phyloP scores from a whole-genome alignment of 169 alveolate genomes.

The Plasmodium coatneyi region DNA sequence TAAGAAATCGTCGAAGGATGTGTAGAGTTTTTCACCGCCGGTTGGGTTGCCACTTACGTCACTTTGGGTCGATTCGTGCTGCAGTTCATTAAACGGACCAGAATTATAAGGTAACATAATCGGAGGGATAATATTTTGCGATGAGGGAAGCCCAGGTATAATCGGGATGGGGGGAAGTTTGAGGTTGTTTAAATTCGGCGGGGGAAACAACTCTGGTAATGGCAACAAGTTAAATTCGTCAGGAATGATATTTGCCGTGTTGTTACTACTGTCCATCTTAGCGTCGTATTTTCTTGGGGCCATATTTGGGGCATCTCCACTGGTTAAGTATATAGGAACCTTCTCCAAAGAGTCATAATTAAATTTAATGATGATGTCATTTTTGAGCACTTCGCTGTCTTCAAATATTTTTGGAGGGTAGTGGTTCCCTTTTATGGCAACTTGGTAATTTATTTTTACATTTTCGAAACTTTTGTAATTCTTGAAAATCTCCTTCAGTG shows the following conservation, averaged over 20 bases:
- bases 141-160: slow-evolving; percentile 7
- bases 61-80: not conserved
- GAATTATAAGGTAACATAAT: slow-evolving; percentile 15
- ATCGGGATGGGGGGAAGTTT: slow-evolving; percentile 46
- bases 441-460: slow-evolving; percentile 23
- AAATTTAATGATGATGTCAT: slow-evolving; percentile 42
- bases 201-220: slow-evolving; percentile 46
- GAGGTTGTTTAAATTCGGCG: slow-evolving; percentile 22
- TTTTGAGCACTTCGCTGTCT: slow-evolving; percentile 37
- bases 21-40: not conserved
- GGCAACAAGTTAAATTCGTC: slow-evolving; percentile 13
- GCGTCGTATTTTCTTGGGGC: not conserved
- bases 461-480: slow-evolving; percentile 24
- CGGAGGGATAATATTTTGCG: slow-evolving; percentile 58
- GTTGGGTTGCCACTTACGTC: not conserved
- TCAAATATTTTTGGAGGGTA: slow-evolving; percentile 37
- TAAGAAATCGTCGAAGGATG: slow-evolving; percentile 36
- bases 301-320: not conserved
- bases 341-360: slow-evolving; percentile 24
- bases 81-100: not conserved
- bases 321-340: slow-evolving; percentile 16
- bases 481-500: slow-evolving; percentile 17
- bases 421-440: not conserved
- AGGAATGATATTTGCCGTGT: not conserved
- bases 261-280: not conserved